A percentile compares a stretch with the other conserved stretches of the same genome.
These are phyloP conservation scores for Phytophthora quininea DNA, from an alignment of 352 stramenopile genomes.

Conservation along the genomic window DNA sequence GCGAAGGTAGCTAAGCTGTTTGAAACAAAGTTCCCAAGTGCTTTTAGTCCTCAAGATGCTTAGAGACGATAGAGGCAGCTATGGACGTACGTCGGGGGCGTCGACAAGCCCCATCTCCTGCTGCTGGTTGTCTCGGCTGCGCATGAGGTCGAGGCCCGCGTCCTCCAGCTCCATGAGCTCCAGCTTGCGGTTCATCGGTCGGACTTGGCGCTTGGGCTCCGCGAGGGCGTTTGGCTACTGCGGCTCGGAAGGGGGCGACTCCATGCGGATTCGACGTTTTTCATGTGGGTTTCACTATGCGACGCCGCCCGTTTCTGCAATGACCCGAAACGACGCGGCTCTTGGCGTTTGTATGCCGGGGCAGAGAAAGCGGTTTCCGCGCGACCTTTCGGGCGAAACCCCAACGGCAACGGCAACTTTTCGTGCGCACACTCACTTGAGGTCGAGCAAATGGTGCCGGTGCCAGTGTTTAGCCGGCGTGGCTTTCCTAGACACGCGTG, in stretches of 20 bases:
- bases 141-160: slow-evolving; percentile 1
- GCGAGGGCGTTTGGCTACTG: slow-evolving; percentile 43
- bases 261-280: not conserved
- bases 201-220: slow-evolving; percentile 24
- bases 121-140: slow-evolving; percentile 23
- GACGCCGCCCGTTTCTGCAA: not conserved
- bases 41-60: no score
- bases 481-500: no score
- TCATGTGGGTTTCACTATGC: slow-evolving; percentile 2
- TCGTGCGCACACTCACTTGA: not conserved
- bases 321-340: not conserved
- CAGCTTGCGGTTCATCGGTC: slow-evolving; percentile 73
- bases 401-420: not conserved
- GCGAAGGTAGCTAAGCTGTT: slow-evolving; percentile 42
- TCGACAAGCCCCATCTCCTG: slow-evolving; percentile 55
- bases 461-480: not conserved
- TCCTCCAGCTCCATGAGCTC: slow-evolving; percentile 68
- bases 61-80: not conserved
- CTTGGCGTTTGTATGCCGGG: not conserved
- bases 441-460: not conserved
- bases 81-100: slow-evolving; percentile 36
- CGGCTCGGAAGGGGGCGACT: slow-evolving; percentile 9
- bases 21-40: not conserved
- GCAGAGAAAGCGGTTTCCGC: not conserved
- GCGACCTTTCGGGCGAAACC: not conserved